Base-by-base conservation (phyloP, 306 rosid species). In the Neltuma alba region DNA sequence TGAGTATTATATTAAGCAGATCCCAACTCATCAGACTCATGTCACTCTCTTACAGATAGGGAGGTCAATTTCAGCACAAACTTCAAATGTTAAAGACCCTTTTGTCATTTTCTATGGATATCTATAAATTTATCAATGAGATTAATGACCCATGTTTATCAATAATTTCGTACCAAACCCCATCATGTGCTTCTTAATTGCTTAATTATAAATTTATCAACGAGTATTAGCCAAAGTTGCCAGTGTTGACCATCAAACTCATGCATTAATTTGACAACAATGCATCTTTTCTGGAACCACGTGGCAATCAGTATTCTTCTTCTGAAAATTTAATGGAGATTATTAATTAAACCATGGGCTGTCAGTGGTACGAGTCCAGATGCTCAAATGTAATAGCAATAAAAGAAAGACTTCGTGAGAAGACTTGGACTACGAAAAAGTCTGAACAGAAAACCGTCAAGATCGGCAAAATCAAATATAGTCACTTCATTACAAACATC, bases 21-120 rank as follows among this genome's bases (percentile, higher is more conserved):
- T 80, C 80, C 75, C 84, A 80, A 76, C 55, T 72, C 66, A 72
- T 80, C 70, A 65, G 80, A 85, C 83, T 55, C n/a, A n/a, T n/a
- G 65, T 77, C 77, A 85, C 38, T 81, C 88, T 2, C 36, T 58
- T 12, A 23, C 68, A 16, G 57, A 25, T 36, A 60, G n/a, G 30
- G 36, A 70, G 72, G 20, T 57, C 64, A 80, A 76, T 60, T 36
- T 13, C 14, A 70, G 47, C 38, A 36, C 6, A 7, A 76, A 62
- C 13, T 70, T 70, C 76, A 63, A 52, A 74, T 55, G 3, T 48
- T 52, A 27, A 38, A 11, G 62, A n/a, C n/a, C n/a, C n/a, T n/a
- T n/a, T n/a, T n/a, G n/a, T n/a, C n/a, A n/a, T n/a, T n/a, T n/a
- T n/a, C n/a, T n/a, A n/a, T n/a, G n/a, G n/a, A n/a, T n/a, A n/a